Conservation (phyloP, 805 yeast genomes). For the Candida pseudofarinosa region DNA sequence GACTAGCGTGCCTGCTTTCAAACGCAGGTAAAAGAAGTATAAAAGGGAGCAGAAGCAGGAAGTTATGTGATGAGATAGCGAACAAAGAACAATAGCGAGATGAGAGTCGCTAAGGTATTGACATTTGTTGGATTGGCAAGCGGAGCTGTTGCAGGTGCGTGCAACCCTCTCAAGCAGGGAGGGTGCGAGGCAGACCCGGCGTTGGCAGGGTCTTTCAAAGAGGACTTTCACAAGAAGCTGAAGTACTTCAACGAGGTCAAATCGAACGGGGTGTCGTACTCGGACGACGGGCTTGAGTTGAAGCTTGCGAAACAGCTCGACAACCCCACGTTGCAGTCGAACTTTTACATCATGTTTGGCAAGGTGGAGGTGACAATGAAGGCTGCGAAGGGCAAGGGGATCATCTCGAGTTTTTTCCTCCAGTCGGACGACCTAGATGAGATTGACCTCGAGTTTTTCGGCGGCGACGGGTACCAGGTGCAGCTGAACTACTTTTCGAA, state of each 20-base stretch:
- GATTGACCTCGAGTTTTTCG: slow-evolving; percentile 84
- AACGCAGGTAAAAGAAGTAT: neutral
- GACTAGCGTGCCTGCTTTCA: neutral
- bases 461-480: slow-evolving; percentile 69
- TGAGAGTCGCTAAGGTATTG: slow-evolving; percentile 1
- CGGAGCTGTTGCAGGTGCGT: slow-evolving; percentile 9
- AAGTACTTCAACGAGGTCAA: slow-evolving; percentile 16
- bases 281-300: slow-evolving; percentile 58
- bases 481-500: slow-evolving; percentile 80
- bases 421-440: slow-evolving; percentile 87
- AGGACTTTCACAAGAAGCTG: slow-evolving; percentile 21
- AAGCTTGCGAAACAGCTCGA: slow-evolving; percentile 61
- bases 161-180: slow-evolving; percentile 25
- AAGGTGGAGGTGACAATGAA: slow-evolving; percentile 66
- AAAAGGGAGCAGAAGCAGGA: neutral
- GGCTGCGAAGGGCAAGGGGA: slow-evolving; percentile 75
- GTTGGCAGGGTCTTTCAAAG: slow-evolving; percentile 24
- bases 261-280: slow-evolving; percentile 26
- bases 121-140: neutral
- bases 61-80: neutral
- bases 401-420: slow-evolving; percentile 75
- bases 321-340: slow-evolving; percentile 73
- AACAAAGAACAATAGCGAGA: neutral
- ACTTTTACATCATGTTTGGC: slow-evolving; percentile 87
- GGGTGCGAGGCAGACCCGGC: slow-evolving; percentile 29